Evolutionary conservation across 2,329 filamentous ascomycete genomes (phyloP), one percentile per base, ranked within the genome.

Genomic region (Ceratocystis ficicola): DNA sequence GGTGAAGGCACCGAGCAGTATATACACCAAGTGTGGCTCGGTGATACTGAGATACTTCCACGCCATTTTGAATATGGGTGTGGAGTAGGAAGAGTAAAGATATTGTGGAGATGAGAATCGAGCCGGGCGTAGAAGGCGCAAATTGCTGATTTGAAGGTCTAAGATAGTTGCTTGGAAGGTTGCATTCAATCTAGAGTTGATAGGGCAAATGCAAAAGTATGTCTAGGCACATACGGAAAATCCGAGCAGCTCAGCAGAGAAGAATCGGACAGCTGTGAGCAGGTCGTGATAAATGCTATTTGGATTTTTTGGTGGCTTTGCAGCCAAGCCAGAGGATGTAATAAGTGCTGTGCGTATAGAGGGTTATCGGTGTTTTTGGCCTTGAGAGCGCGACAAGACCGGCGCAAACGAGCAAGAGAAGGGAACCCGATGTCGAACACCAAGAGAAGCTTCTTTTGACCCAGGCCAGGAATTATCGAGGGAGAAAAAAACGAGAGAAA

Each of bases 1-100:
- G 71, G 94, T 99, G 79, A 99, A 99, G 75, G 93, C 94, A 72
- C 94, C 94, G 66, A 99, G 81, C 77, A 99, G 96, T 77, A 97
- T 90, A 77, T 99, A 99, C 70, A 95, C 94, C 89, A 97, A 77
- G 81, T 99, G 94, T 72, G 94, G 90, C 80, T 87, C 89, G 77
- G 95, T 96, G 78, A 97, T 86, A 68, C 86, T 86, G 64, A 93
- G 81, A 71, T 92, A 87, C 61, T 87, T 82, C 88, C 88, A 92
- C 69, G 86, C 86, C 88, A 91, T 91, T 28, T 41, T 67, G 28
- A 46, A 61, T 32, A 48, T 8, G 63, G 59, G 44, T 12, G 44
- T 63, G 28, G 62, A 15, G 22, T 8, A 63, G 25, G 61, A 44
- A 63, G 22, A n/a, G n/a, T 50, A 36, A n/a, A 17, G 15, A 63